Conservation (phyloP, 345 rosid species). For the Melaleuca alternifolia region DNA sequence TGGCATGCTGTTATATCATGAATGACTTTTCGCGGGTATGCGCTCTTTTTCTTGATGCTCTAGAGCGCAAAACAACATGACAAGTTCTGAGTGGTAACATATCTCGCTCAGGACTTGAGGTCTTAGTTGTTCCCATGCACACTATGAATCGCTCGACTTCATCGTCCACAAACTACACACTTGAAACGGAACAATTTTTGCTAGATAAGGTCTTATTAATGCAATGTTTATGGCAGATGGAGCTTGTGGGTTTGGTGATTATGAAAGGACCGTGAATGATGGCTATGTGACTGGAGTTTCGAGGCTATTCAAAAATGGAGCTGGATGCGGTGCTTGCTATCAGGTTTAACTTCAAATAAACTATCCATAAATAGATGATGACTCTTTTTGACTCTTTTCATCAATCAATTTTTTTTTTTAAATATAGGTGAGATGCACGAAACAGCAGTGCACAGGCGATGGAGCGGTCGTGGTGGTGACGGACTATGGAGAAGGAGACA, state of each 20-base stretch:
- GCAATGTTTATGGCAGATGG: conserved; percentile 35
- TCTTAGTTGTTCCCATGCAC: background rate
- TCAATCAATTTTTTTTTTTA: background rate
- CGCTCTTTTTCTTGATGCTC: background rate
- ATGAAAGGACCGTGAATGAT: conserved; percentile 60
- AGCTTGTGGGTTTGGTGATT: conserved; percentile 78
- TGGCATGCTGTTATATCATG: background rate
- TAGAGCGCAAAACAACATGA: background rate
- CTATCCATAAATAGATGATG: background rate
- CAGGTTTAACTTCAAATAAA: conserved; percentile 31
- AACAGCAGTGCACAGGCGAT: conserved; percentile 44
- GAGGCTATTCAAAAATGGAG: conserved; percentile 55
- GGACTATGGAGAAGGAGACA: conserved; percentile 76
- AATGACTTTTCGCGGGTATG: background rate
- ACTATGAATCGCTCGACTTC: background rate
- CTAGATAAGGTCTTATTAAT: background rate
- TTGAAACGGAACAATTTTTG: background rate
- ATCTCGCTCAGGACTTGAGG: background rate
- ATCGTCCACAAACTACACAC: background rate
- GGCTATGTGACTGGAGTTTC: conserved; percentile 82
- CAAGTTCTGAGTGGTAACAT: background rate
- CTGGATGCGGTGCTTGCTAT: conserved; percentile 91
- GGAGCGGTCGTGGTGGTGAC: conserved; percentile 68
- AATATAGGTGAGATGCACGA: conserved; percentile 62
- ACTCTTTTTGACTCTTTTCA: background rate